Conservation (phyloP, 1,139 yeast genomes). For the Protomyces lactucae-debilis region DNA sequence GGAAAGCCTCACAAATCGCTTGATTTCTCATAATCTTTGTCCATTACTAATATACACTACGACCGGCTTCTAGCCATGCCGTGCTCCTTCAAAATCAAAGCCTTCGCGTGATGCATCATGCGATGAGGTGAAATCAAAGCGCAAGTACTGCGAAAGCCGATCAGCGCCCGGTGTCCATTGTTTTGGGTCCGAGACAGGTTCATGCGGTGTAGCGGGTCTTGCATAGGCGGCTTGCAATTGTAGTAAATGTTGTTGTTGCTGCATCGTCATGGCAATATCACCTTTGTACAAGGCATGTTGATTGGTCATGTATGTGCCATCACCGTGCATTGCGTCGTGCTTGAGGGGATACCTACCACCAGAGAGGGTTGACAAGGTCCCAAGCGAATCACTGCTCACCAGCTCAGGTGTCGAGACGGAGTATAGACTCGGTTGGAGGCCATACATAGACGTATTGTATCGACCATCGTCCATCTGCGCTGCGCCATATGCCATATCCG, state of each 20-base stretch:
- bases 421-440: not conserved
- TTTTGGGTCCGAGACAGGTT: not conserved
- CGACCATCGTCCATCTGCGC: not conserved
- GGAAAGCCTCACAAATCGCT: not conserved
- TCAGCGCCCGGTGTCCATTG: conserved; percentile 23
- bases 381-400: conserved; percentile 16
- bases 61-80: not conserved
- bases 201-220: not conserved
- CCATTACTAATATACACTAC: not conserved
- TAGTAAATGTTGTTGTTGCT: not conserved
- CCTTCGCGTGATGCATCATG: not conserved
- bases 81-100: not conserved
- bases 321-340: not conserved
- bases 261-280: not conserved
- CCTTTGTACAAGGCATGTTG: not conserved
- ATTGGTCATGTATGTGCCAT: not conserved
- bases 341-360: not conserved
- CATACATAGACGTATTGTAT: not conserved
- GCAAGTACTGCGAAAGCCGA: not conserved
- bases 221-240: not conserved
- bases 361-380: conserved; percentile 3
- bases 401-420: conserved; percentile 19
- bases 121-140: not conserved
- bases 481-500: not conserved
- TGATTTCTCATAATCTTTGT: not conserved